These are phyloP conservation scores for Clohesyomyces aquaticus DNA, from an alignment of 495 filamentous ascomycete species.

Conservation along the genomic window DNA sequence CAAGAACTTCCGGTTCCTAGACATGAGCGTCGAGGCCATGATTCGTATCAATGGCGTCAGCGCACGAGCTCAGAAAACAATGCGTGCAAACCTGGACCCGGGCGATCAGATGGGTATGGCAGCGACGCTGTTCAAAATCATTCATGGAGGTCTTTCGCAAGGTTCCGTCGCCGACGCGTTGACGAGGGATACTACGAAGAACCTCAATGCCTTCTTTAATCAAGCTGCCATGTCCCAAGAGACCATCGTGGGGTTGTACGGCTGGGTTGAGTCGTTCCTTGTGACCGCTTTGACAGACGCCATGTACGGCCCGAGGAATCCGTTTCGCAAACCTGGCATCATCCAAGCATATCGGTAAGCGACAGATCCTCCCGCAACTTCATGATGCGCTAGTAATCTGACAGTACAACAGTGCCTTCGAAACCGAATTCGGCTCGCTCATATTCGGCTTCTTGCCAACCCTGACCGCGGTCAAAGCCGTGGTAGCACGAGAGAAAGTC, in stretches of 20 bases:
- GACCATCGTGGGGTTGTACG: neutral
- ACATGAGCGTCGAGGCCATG: neutral
- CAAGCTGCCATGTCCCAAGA: neutral
- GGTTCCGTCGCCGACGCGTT: neutral
- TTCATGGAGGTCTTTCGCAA: neutral
- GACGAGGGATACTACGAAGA: neutral
- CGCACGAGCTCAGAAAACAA: neutral
- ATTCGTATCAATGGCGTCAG: neutral
- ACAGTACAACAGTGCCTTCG: neutral
- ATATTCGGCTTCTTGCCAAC: neutral
- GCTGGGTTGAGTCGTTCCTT: neutral
- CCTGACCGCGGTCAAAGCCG: neutral
- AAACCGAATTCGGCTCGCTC: neutral
- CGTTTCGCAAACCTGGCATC: neutral
- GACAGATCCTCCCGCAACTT: no score
- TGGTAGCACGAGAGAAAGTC: neutral
- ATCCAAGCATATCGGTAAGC: neutral
- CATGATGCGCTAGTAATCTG: neutral
- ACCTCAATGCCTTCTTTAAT: neutral
- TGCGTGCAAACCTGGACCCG: neutral
- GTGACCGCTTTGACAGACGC: neutral
- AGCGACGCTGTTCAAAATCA: neutral
- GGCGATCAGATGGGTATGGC: neutral
- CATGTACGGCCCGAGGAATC: neutral
- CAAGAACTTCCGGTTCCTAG: neutral